A percentile compares a stretch with the other conserved stretches of the same genome.
These are phyloP conservation scores for Phaeosphaeria sp. DNA, from an alignment of 2,329 filamentous ascomycete genomes.

Conservation along the genomic window DNA sequence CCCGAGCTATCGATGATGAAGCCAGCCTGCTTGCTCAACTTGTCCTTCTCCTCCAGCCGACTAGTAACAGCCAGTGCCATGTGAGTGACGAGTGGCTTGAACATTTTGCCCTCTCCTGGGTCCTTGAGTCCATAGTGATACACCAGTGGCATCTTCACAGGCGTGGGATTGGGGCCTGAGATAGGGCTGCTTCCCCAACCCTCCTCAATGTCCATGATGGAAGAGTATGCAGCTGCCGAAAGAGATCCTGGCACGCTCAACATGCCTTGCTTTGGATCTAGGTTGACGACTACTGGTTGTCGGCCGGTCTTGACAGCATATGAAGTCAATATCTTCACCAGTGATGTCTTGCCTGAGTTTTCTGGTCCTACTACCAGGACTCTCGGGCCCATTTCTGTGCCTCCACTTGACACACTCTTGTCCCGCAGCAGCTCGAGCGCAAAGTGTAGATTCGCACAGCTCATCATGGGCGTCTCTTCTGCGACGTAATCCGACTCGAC, in stretches of 20 bases:
- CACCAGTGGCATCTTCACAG: constrained; percentile 89
- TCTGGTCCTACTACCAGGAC: constrained; percentile 82
- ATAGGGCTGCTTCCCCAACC: constrained; percentile 92
- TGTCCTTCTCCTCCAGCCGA: constrained; percentile 74
- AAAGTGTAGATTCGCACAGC: constrained; percentile 86
- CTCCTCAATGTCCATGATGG: constrained; percentile 85
- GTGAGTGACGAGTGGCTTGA: constrained; percentile 75
- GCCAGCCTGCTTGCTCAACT: constrained; percentile 73
- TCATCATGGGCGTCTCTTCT: constrained; percentile 81
- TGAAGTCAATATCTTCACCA: constrained; percentile 77
- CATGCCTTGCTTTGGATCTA: constrained; percentile 76
- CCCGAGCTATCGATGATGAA: constrained; percentile 87
- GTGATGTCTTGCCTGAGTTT: constrained; percentile 81
- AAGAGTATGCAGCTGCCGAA: constrained; percentile 85
- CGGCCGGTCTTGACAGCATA: constrained; percentile 78
- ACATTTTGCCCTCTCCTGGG: constrained; percentile 74
- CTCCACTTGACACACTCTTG: constrained; percentile 55
- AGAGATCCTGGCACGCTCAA: constrained; percentile 72
- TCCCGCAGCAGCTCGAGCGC: constrained; percentile 78
- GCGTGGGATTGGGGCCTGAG: constrained; percentile 84
- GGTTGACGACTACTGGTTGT: constrained; percentile 82
- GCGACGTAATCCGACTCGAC: constrained; percentile 73
- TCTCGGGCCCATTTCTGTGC: constrained; percentile 69
- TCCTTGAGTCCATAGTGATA: constrained; percentile 83
- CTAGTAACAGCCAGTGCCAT: constrained; percentile 81